A percentile compares a stretch with the other conserved stretches of the same genome.
Evolutionary conservation across 768 basidiomycete genomes (phyloP).

Genomic region (Auriscalpium vulgare): DNA sequence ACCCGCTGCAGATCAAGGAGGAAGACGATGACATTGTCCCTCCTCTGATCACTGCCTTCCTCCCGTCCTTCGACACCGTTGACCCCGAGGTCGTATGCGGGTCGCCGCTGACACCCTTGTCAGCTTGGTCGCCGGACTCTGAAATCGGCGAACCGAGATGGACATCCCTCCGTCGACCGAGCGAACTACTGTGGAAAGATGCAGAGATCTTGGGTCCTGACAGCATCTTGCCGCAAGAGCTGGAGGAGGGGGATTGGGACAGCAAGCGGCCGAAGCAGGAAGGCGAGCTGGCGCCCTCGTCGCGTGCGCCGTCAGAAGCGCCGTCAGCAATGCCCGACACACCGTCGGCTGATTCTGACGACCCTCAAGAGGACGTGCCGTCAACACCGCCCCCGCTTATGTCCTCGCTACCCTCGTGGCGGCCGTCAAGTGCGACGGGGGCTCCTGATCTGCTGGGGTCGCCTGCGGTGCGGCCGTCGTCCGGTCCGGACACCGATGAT

Average conservation of each 20-base stretch:
- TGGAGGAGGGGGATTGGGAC: constrained; percentile 30
- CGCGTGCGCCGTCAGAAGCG: neutral
- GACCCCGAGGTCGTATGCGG: neutral
- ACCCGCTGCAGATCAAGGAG: constrained; percentile 18
- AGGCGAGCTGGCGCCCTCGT: neutral
- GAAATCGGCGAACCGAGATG: neutral
- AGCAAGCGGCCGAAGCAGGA: neutral
- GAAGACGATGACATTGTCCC: constrained; percentile 20
- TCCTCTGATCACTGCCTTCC: constrained; percentile 5
- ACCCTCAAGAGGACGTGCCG: neutral
- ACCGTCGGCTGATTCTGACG: constrained; percentile 1
- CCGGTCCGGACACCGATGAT: neutral
- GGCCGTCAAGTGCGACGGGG: neutral
- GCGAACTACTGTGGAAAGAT: constrained; percentile 32
- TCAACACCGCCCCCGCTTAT: neutral
- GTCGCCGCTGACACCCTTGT: constrained; percentile 8
- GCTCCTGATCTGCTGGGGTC: neutral
- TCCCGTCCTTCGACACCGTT: neutral
- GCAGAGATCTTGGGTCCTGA: constrained; percentile 39
- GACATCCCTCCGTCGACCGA: constrained; percentile 10
- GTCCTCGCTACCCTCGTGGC: neutral
- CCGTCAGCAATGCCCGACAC: neutral
- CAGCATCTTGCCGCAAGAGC: constrained; percentile 33
- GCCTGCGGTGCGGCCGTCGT: neutral
- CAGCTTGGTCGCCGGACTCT: constrained; percentile 1